A percentile compares a stretch with the other conserved stretches of the same genome.
Evolutionary conservation across 768 basidiomycete species (phyloP).

Genomic region (Multifurca ochricompacta): DNA sequence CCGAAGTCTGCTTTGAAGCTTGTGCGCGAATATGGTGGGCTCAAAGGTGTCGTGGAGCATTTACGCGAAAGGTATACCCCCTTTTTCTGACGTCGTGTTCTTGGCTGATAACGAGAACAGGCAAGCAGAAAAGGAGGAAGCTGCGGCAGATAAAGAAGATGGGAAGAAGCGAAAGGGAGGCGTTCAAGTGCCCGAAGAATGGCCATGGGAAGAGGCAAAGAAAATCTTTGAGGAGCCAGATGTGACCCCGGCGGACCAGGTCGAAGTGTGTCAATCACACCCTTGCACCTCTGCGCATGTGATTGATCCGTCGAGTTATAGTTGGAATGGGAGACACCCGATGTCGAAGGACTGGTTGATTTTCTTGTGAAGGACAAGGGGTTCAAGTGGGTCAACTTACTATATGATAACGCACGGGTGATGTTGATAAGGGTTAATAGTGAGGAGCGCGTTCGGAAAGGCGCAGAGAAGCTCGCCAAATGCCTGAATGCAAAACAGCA

Average conservation of each 20-base stretch:
- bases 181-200: conserved; percentile 80
- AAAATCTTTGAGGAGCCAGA: conserved; percentile 85
- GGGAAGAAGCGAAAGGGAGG: conserved; percentile 72
- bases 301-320: conserved; percentile 26
- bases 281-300: not conserved
- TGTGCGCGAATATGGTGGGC: conserved; percentile 68
- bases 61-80: conserved; percentile 61
- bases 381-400: conserved; percentile 62
- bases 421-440: conserved; percentile 34
- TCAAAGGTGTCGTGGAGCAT: conserved; percentile 68
- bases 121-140: conserved; percentile 36
- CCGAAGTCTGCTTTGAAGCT: conserved; percentile 94
- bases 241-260: conserved; percentile 74
- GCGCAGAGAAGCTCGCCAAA: conserved; percentile 87
- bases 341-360: conserved; percentile 86
- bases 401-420: not conserved
- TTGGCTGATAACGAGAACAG: conserved; percentile 27
- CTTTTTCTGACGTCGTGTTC: not conserved
- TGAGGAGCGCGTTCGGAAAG: conserved; percentile 93
- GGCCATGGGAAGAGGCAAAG: conserved; percentile 97
- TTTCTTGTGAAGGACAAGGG: conserved; percentile 94
- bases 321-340: conserved; percentile 93
- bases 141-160: conserved; percentile 31
- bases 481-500: conserved; percentile 88
- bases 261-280: conserved; percentile 52